Conservation (phyloP, 495 filamentous ascomycete species). For the Neurospora terricola region DNA sequence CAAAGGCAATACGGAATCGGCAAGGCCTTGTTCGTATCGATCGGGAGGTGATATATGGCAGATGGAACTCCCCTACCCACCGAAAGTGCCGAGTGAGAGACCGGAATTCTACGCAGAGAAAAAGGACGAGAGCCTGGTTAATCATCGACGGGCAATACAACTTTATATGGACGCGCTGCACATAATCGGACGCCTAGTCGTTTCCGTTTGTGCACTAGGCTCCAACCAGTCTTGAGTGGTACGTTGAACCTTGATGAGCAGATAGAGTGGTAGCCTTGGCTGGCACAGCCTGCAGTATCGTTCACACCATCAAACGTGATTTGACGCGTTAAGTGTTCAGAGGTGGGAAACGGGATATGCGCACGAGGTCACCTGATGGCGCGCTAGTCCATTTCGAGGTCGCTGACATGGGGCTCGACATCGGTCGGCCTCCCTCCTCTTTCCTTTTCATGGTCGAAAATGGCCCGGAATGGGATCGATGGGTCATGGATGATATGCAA, state of each 20-base stretch:
- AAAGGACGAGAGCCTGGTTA: neutral
- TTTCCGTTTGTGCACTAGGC: neutral
- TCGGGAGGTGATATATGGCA: neutral
- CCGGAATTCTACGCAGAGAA: neutral
- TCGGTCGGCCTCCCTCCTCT: neutral
- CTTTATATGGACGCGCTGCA: neutral
- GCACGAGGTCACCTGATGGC: constrained; percentile 19
- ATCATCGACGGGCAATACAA: neutral
- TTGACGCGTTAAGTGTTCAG: constrained; percentile 16
- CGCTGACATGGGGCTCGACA: neutral
- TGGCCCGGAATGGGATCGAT: neutral
- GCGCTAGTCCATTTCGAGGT: constrained; percentile 8
- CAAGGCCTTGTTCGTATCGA: neutral
- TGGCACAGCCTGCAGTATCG: neutral
- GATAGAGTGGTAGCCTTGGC: neutral
- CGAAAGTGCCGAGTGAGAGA: neutral
- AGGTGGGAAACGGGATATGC: constrained; percentile 3
- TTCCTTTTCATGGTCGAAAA: neutral
- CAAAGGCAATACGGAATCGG: neutral
- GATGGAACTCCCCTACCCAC: neutral
- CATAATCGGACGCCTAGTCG: neutral
- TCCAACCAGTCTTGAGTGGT: neutral
- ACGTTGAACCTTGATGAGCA: neutral
- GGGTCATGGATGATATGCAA: neutral
- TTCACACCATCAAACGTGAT: constrained; percentile 16